Percentiles rank a stretch among this genome's conserved stretches.
phyloP scores from a whole-genome alignment of 208 protist genomes.

The Trypanosoma avium region DNA sequence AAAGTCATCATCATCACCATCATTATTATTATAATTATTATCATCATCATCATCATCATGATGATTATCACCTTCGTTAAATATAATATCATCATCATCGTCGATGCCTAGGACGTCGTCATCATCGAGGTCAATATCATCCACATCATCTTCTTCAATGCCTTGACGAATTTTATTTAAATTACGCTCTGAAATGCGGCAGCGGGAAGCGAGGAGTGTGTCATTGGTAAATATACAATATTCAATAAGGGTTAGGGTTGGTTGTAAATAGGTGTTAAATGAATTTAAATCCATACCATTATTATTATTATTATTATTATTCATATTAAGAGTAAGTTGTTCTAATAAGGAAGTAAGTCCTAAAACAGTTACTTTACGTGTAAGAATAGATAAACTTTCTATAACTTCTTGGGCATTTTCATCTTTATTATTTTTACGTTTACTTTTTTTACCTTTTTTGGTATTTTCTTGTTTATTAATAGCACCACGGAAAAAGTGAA shows the following conservation, averaged over 20 bases:
- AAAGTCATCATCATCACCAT: constrained; percentile 18
- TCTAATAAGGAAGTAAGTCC: constrained; percentile 54
- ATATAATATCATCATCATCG: constrained; percentile 33
- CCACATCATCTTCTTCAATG: constrained; percentile 37
- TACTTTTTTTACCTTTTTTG: constrained; percentile 48
- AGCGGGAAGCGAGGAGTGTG: constrained; percentile 48
- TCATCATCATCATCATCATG: constrained; percentile 29
- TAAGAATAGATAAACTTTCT: constrained; percentile 69
- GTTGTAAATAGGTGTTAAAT: constrained; percentile 45
- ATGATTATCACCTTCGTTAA: constrained; percentile 39
- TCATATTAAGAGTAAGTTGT: constrained; percentile 27
- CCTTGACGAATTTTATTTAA: constrained; percentile 55
- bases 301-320: constrained; percentile 3
- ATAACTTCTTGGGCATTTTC: constrained; percentile 55
- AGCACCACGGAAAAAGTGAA: constrained; percentile 62
- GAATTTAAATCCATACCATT: neutral
- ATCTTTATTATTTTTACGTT: constrained; percentile 1
- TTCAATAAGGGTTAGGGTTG: constrained; percentile 58
- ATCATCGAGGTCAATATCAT: constrained; percentile 43
- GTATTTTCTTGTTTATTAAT: constrained; percentile 4
- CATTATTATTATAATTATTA: neutral
- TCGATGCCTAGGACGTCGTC: constrained; percentile 28
- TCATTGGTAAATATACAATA: constrained; percentile 82
- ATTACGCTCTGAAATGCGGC: constrained; percentile 52
- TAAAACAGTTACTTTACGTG: constrained; percentile 74